These are phyloP conservation scores for Malus sylvestris DNA, from an alignment of 306 rosid genomes.

Conservation along the genomic window DNA sequence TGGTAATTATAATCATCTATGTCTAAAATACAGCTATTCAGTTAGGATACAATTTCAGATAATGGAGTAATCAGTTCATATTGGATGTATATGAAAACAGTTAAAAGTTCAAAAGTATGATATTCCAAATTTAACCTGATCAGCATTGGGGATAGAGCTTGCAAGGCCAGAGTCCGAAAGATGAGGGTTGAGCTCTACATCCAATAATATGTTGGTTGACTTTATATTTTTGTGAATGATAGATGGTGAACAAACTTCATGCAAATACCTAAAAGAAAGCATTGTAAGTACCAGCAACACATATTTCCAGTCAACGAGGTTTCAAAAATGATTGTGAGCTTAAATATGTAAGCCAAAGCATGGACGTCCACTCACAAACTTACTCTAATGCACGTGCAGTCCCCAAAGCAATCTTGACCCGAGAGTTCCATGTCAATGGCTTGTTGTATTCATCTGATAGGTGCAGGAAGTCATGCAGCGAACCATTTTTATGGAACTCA, in stretches of 20 bases:
- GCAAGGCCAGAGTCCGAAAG: slow-evolving; percentile 85
- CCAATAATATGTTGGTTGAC: slow-evolving; percentile 83
- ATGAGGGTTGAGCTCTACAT: slow-evolving; percentile 85
- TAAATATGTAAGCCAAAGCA: too few relatives aligned
- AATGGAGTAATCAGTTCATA: neutral
- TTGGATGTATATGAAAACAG: neutral
- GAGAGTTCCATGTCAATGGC: slow-evolving; percentile 93
- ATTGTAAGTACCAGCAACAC: neutral
- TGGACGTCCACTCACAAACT: slow-evolving; percentile 21
- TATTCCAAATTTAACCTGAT: slow-evolving; percentile 45
- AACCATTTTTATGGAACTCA: slow-evolving; percentile 83
- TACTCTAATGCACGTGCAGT: slow-evolving; percentile 96
- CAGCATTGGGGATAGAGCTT: slow-evolving; percentile 58
- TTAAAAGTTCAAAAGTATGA: neutral
- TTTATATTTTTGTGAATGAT: slow-evolving; percentile 81
- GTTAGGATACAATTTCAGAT: neutral
- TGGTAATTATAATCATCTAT: neutral
- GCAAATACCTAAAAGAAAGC: slow-evolving; percentile 63
- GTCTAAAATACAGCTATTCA: neutral
- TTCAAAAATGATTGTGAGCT: too few relatives aligned
- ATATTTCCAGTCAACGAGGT: neutral
- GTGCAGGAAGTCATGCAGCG: slow-evolving; percentile 85
- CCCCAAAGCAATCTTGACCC: slow-evolving; percentile 96
- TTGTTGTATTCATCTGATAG: slow-evolving; percentile 72
- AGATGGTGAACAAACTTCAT: slow-evolving; percentile 96